phyloP scores from a whole-genome alignment of 2,329 filamentous ascomycete species.

The Rasamsonia emersonii region DNA sequence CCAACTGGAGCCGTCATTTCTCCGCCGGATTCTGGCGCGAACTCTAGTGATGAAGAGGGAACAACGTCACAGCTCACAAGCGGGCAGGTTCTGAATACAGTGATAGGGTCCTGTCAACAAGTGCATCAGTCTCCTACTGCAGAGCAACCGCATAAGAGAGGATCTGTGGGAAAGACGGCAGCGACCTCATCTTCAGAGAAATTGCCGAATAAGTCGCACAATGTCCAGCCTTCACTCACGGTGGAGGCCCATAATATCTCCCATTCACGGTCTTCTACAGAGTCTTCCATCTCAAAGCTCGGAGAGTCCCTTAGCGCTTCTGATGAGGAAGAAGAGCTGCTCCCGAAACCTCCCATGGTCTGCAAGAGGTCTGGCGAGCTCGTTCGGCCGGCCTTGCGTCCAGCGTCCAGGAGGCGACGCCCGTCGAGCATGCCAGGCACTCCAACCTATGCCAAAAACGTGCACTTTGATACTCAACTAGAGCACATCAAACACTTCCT shows the following conservation, averaged over 20 bases:
- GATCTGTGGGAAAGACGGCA: conserved; percentile 8
- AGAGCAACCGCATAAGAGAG: conserved; percentile 26
- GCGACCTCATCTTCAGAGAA: no score
- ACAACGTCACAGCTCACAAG: conserved; percentile 25
- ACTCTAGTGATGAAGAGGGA: conserved; percentile 78
- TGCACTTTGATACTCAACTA: conserved; percentile 96
- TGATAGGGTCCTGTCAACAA: conserved; percentile 54
- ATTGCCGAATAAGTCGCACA: no score
- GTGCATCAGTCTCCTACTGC: conserved; percentile 30
- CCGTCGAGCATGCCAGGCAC: conserved; percentile 97
- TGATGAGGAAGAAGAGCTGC: conserved; percentile 52
- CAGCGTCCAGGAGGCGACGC: conserved; percentile 61
- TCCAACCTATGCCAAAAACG: conserved; percentile 87
- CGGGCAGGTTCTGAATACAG: conserved; percentile 57
- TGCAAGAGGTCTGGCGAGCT: conserved; percentile 98
- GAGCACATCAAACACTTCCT: conserved; percentile 95
- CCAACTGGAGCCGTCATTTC: conserved; percentile 81
- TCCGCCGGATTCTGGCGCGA: conserved; percentile 74
- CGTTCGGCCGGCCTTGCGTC: conserved; percentile 81
- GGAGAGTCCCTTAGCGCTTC: conserved; percentile 34
- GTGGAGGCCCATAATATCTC: conserved; percentile 54
- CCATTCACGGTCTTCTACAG: conserved; percentile 53
- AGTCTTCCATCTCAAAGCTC: conserved; percentile 42
- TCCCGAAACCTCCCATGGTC: conserved; percentile 77
- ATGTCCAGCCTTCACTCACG: conserved; percentile 45